phyloP scores from a whole-genome alignment of 1,139 yeast genomes.

The Lodderomyces parapsilosis region DNA sequence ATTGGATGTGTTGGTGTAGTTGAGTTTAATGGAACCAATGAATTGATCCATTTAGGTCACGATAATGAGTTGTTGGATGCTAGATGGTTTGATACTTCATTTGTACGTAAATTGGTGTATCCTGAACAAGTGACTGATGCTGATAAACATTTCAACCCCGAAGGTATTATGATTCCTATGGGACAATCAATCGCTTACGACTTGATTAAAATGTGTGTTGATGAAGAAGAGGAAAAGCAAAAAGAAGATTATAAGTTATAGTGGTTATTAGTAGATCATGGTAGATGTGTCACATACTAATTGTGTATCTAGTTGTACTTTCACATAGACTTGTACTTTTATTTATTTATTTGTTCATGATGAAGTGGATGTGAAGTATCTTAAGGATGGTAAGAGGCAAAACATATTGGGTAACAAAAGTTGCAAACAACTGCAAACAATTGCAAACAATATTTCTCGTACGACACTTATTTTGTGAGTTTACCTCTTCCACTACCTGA shows the following conservation, averaged over 20 bases:
- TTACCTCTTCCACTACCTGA: too few species aligned
- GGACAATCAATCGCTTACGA: constrained; percentile 41
- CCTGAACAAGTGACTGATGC: constrained; percentile 21
- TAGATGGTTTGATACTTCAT: constrained; percentile 69
- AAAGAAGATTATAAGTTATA: constrained; percentile 1
- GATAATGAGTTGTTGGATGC: constrained; percentile 87
- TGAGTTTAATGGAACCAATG: constrained; percentile 60
- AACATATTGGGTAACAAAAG: too few species aligned
- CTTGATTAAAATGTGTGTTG: constrained; percentile 46
- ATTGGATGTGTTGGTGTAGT: constrained; percentile 83
- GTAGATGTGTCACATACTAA: too few species aligned
- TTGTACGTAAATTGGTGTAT: constrained; percentile 47
- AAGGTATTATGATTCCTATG: constrained; percentile 41
- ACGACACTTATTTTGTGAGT: too few species aligned
- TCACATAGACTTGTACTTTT: neutral
- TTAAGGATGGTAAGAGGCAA: too few species aligned
- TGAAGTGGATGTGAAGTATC: too few species aligned
- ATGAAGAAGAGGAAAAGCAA: constrained; percentile 26
- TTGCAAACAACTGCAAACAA: too few species aligned
- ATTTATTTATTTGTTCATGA: neutral
- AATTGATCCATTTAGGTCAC: constrained; percentile 66
- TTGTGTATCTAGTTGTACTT: too few species aligned
- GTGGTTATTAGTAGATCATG: neutral
- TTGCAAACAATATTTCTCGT: too few species aligned
- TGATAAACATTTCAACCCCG: constrained; percentile 33